Conservation (phyloP, 805 yeast genomes). For the Candida ponderosae region DNA sequence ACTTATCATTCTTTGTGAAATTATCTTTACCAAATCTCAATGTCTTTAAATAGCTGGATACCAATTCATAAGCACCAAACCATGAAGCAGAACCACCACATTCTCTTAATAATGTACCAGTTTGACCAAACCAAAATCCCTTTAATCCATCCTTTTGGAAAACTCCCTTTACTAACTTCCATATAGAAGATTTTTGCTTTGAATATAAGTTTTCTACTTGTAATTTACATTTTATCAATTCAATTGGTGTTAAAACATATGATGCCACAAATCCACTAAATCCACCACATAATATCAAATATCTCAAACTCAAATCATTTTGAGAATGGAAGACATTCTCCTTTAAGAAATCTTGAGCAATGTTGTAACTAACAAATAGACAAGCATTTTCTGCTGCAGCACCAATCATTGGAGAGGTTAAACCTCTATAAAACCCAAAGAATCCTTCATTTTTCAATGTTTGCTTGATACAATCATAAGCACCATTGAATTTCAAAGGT, state of each 20-base stretch:
- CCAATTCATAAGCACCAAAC: slow-evolving; percentile 82
- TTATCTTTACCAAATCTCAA: slow-evolving; percentile 20
- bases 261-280: slow-evolving; percentile 78
- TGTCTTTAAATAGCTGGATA: slow-evolving; percentile 30
- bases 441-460: slow-evolving; percentile 68
- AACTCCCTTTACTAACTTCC: slow-evolving; percentile 33
- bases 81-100: slow-evolving; percentile 88
- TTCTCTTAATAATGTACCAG: slow-evolving; percentile 75
- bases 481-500: slow-evolving; percentile 43
- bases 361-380: slow-evolving; percentile 59
- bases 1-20: slow-evolving; percentile 9
- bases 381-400: slow-evolving; percentile 88
- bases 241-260: slow-evolving; percentile 85
- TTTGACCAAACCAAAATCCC: slow-evolving; percentile 87
- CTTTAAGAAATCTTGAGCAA: slow-evolving; percentile 32
- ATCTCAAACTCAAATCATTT: slow-evolving; percentile 26
- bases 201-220: slow-evolving; percentile 51
- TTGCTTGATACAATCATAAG: slow-evolving; percentile 55
- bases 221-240: slow-evolving; percentile 77
- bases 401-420: slow-evolving; percentile 77
- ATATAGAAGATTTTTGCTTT: slow-evolving; percentile 22
- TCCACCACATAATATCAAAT: slow-evolving; percentile 64
- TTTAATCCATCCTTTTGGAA: slow-evolving; percentile 44
- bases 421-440: slow-evolving; percentile 72
- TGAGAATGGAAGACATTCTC: slow-evolving; percentile 9